Conservation (phyloP, 176 grass and related monocot genomes). For the Aegilops longissima region DNA sequence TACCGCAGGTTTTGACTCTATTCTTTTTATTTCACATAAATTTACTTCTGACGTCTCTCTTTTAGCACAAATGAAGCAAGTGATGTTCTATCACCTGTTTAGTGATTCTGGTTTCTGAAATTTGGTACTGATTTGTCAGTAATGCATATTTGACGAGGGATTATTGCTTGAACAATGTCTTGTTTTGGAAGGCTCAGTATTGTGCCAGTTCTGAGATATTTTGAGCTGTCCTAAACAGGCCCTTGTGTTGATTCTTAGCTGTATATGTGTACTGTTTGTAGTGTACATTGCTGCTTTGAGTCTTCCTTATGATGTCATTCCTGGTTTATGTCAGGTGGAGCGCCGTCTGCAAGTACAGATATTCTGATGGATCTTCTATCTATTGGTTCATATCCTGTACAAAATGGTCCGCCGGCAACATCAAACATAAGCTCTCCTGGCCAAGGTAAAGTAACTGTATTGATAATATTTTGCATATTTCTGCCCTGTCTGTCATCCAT, state of each 20-base stretch:
- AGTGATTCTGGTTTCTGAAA: background rate
- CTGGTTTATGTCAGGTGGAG: constrained; percentile 36
- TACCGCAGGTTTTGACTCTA: constrained; percentile 59
- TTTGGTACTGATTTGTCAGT: constrained; percentile 15
- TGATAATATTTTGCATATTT: constrained; percentile 27
- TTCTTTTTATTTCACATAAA: constrained; percentile 21
- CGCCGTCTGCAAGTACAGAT: constrained; percentile 59
- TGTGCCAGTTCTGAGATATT: background rate
- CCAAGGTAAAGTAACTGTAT: constrained; percentile 51
- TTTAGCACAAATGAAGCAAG: background rate
- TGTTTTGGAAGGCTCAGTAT: constrained; percentile 1
- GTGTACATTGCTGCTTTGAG: background rate
- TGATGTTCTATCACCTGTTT: constrained; percentile 4
- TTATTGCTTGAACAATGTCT: background rate
- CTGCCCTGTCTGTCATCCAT: background rate
- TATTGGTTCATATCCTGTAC: constrained; percentile 79
- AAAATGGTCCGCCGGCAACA: constrained; percentile 56
- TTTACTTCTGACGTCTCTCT: constrained; percentile 15
- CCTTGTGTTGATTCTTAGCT: constrained; percentile 4
- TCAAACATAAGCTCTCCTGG: constrained; percentile 39
- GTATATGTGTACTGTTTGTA: background rate
- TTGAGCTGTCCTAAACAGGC: constrained; percentile 5
- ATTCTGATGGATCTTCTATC: constrained; percentile 94
- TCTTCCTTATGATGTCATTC: constrained; percentile 36
- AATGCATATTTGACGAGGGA: background rate